A percentile compares a stretch with the other conserved stretches of the same genome.
These are phyloP conservation scores for Ustilago vetiveriae DNA, from an alignment of 1,284 basidiomycete species.

Conservation along the genomic window DNA sequence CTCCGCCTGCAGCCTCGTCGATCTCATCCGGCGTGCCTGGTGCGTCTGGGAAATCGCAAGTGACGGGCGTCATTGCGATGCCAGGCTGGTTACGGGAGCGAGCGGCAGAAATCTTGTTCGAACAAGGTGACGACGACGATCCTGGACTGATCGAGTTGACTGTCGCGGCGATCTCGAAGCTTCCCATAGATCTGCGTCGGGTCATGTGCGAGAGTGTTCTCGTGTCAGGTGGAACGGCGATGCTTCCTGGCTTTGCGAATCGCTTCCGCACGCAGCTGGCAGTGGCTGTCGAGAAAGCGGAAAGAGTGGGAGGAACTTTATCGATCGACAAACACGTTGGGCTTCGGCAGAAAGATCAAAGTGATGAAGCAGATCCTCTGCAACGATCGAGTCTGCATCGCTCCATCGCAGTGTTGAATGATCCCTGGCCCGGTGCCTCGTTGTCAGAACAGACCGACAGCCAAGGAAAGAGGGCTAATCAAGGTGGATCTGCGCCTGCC, in stretches of 20 bases:
- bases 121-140: slow-evolving; percentile 82
- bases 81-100: slow-evolving; percentile 95
- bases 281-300: slow-evolving; percentile 70
- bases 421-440: slow-evolving; percentile 31
- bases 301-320: slow-evolving; percentile 18
- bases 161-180: slow-evolving; percentile 71
- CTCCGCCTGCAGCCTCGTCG: slow-evolving; percentile 10
- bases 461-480: background rate
- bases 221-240: slow-evolving; percentile 85
- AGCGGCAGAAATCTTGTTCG: slow-evolving; percentile 88
- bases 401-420: slow-evolving; percentile 32
- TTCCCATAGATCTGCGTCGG: slow-evolving; percentile 86
- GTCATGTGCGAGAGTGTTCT: slow-evolving; percentile 82
- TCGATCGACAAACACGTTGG: slow-evolving; percentile 26
- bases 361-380: background rate
- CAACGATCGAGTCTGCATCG: slow-evolving; percentile 2
- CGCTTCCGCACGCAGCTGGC: slow-evolving; percentile 81
- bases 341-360: background rate
- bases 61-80: slow-evolving; percentile 77
- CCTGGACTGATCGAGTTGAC: slow-evolving; percentile 76
- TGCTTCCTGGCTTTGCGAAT: slow-evolving; percentile 89
- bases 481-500: slow-evolving; percentile 80
- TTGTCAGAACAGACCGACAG: background rate
- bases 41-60: slow-evolving; percentile 24
- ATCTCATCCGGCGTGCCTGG: slow-evolving; percentile 23